phyloP scores from a whole-genome alignment of 768 basidiomycete genomes.

The Amanita molliuscula region DNA sequence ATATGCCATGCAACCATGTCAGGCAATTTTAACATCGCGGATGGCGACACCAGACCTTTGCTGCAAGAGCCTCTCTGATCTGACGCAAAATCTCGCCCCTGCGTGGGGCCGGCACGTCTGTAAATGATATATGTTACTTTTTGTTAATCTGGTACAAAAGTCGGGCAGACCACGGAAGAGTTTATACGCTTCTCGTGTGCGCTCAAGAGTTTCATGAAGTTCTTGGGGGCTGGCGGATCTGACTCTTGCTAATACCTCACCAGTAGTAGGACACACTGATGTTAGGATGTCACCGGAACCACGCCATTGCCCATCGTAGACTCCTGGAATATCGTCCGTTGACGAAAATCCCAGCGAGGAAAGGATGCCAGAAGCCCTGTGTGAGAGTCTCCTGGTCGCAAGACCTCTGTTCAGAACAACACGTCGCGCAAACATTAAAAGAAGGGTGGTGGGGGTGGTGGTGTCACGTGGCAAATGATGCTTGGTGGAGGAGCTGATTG shows the following conservation, averaged over 20 bases:
- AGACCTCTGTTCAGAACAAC: slow-evolving; percentile 9
- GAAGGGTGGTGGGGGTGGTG: not conserved
- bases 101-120: slow-evolving; percentile 70
- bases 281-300: slow-evolving; percentile 63
- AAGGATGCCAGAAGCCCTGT: slow-evolving; percentile 60
- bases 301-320: slow-evolving; percentile 78
- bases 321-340: slow-evolving; percentile 51
- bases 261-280: slow-evolving; percentile 79
- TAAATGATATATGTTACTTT: slow-evolving; percentile 1
- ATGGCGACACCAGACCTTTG: slow-evolving; percentile 44
- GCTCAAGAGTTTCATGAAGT: slow-evolving; percentile 55
- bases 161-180: slow-evolving; percentile 44
- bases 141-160: not conserved
- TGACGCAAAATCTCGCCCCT: slow-evolving; percentile 85
- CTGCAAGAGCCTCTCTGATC: slow-evolving; percentile 71
- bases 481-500: not conserved
- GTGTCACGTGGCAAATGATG: not conserved
- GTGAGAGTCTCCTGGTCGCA: slow-evolving; percentile 29
- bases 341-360: slow-evolving; percentile 51
- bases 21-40: slow-evolving; percentile 7
- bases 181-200: slow-evolving; percentile 63
- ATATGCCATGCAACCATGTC: slow-evolving; percentile 9
- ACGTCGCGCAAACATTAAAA: slow-evolving; percentile 15
- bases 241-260: slow-evolving; percentile 72
- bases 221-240: slow-evolving; percentile 67